These are phyloP conservation scores for Magnolia officinalis DNA, from an alignment of 164 flowering plant species.

Conservation along the genomic window DNA sequence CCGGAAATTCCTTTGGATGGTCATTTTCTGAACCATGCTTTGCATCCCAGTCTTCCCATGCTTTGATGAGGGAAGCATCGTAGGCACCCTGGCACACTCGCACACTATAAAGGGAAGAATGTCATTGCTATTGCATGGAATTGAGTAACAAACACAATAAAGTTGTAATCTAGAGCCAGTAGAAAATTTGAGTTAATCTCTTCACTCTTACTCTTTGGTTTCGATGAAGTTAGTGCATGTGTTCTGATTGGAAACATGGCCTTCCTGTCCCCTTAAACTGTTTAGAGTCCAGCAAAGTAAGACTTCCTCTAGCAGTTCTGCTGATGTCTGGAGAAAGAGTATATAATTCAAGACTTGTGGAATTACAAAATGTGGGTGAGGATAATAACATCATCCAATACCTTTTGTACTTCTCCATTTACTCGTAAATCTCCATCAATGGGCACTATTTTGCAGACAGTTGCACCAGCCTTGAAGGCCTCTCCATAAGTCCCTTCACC, in stretches of 20 bases:
- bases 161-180: not conserved
- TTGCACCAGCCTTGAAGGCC: constrained; percentile 72
- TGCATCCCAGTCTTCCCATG: constrained; percentile 94
- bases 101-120: constrained; percentile 36
- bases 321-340: constrained; percentile 57
- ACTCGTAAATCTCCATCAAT: constrained; percentile 79
- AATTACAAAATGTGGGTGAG: constrained; percentile 2
- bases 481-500: constrained; percentile 99
- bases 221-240: constrained; percentile 70
- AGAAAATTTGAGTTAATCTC: constrained; percentile 21
- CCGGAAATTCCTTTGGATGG: constrained; percentile 74
- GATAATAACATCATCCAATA: constrained; percentile 19
- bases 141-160: not conserved
- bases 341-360: constrained; percentile 1
- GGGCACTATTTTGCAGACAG: constrained; percentile 93
- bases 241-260: constrained; percentile 30
- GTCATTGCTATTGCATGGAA: not conserved
- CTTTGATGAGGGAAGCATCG: constrained; percentile 57
- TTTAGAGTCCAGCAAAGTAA: constrained; percentile 72
- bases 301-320: constrained; percentile 91
- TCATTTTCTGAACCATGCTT: constrained; percentile 84
- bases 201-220: constrained; percentile 53
- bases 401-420: constrained; percentile 96
- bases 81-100: constrained; percentile 82
- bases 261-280: constrained; percentile 45